Base-by-base conservation (phyloP, 2,329 filamentous ascomycete species). In the Colletotrichum brevisporum region DNA sequence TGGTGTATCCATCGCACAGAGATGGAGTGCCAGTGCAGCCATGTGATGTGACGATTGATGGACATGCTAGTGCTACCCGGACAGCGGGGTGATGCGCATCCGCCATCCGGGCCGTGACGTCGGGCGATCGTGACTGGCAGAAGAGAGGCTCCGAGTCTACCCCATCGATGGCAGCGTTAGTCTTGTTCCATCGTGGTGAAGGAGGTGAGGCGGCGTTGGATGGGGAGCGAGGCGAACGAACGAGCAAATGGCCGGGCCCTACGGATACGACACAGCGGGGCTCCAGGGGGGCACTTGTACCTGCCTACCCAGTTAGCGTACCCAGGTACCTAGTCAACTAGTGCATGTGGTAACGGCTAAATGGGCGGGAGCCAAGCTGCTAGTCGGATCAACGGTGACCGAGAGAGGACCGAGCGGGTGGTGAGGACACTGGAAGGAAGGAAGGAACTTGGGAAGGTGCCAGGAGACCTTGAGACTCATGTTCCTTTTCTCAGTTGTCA, bases 391-490 rank as follows among this genome's bases (percentile, higher is more conserved):
- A 67, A 53, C 52, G 47, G 60, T 52, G 65, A 60, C 65, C 60
- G 63, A 66, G 63, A 66, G 63, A 43, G 41, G 51, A 18, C 63
- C 63, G 65, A 67, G 59, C 47, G 36, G 47, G 65, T 18, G 18
- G 39, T 45, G 36, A 15, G 56, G 56, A 15, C 21, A 6, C 6
- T 53, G 43, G 43, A 47, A 47, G n/a, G n/a, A 47, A 16, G 6
- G 6, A 6, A 15, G 12, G 15, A 47, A 6, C 18, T 24, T 24
- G 51, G 21, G 31, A 31, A 36, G 6, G 31, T 36, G 31, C 31
- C 31, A 2, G 31, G 31, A 8, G 31, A 36, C 12, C 27, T 24
- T 50, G 47, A 43, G 41, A 43, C 16, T 43, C 41, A 43, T 43
- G 10, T 36, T 36, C 31, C 31, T 36, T 36, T 36, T 36, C 31